Percentiles rank a stretch among this genome's conserved stretches.
phyloP scores from a whole-genome alignment of 1,284 basidiomycete species.

The Polyporus tsugae region DNA sequence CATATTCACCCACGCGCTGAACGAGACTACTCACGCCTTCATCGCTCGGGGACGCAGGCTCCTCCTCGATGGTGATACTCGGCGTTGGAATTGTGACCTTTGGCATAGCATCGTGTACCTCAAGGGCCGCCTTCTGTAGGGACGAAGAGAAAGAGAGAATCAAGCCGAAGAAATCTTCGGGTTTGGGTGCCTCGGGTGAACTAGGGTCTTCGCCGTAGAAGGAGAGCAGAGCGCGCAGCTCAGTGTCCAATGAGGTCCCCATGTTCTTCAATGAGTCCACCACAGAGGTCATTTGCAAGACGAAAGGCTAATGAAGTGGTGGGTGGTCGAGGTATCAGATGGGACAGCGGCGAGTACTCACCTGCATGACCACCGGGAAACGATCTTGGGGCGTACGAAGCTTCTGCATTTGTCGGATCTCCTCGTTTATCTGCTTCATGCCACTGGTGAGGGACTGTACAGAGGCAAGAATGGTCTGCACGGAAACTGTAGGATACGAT shows the following conservation, averaged over 20 bases:
- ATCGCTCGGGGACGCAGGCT: conserved; percentile 33
- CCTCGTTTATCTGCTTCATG: conserved; percentile 62
- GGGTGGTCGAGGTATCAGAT: background rate
- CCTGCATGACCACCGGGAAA: conserved; percentile 76
- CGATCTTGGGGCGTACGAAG: conserved; percentile 57
- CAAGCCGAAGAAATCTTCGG: conserved; percentile 83
- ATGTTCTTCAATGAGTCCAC: conserved; percentile 75
- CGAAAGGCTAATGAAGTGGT: conserved; percentile 60
- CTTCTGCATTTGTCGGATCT: conserved; percentile 57
- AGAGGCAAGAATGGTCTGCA: conserved; percentile 66
- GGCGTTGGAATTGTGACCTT: conserved; percentile 43
- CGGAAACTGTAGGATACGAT: conserved; percentile 63
- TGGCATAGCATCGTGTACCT: conserved; percentile 65
- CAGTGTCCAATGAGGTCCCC: conserved; percentile 61
- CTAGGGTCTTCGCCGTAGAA: conserved; percentile 82
- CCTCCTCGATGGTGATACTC: conserved; percentile 36
- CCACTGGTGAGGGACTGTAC: conserved; percentile 68
- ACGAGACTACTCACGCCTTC: conserved; percentile 40
- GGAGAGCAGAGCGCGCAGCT: conserved; percentile 63
- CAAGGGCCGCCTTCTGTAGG: conserved; percentile 82
- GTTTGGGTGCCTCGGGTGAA: conserved; percentile 67
- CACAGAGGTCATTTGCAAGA: conserved; percentile 54
- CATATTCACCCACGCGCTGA: background rate
- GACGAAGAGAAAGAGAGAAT: conserved; percentile 78
- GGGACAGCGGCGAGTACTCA: conserved; percentile 37